Base-by-base conservation (phyloP, 2,329 filamentous ascomycete genomes). In the Aspergillus ruber region DNA sequence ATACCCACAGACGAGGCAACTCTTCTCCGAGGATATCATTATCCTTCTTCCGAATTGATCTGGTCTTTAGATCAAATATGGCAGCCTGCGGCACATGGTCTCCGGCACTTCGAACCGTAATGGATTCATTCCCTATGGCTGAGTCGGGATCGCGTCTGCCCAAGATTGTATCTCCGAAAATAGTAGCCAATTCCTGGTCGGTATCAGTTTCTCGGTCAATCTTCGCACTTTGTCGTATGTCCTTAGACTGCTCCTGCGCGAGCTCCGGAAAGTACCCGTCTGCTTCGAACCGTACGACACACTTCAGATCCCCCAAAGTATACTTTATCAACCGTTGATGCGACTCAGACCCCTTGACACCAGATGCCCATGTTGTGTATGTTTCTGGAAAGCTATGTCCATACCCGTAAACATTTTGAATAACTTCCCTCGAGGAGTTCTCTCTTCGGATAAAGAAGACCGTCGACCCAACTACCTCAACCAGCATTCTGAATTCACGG, bases 331-430 rank as follows among this genome's bases (percentile, higher is more conserved):
- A 57, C 1, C 83, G 73, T 57, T 88, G 83, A 50, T 88, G 81
- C 0, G 80, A 81, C 1, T 65, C 66, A 0, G 83, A 86, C 0
- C 72, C 70, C 41, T 70, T 73, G 0, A 81, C 76, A 1, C 72
- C 73, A 0, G 55, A 9, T 8, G 78, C 76, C 83, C 83, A 87
- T 0, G 73, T 79, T 0, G 85, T 88, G 56, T 86, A 83, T 1
- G 73, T 72, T 42, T 86, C 81, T 0, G 81, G 81, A 53, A 88
- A 88, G 0, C 79, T 75, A 54, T 87, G 83, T 0, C 84, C 83
- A 54, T 74, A 86, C 0, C 84, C 85, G 13, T 56, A 55, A 0
- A 87, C 66, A n/a, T 71, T 71, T 0, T 66, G 54, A 4, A 87
- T 81, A 0, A 72, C 58, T 53, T 84, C 80, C 0, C 62, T 76